phyloP scores from a whole-genome alignment of 257 asterid species.

The Verbena officinalis region DNA sequence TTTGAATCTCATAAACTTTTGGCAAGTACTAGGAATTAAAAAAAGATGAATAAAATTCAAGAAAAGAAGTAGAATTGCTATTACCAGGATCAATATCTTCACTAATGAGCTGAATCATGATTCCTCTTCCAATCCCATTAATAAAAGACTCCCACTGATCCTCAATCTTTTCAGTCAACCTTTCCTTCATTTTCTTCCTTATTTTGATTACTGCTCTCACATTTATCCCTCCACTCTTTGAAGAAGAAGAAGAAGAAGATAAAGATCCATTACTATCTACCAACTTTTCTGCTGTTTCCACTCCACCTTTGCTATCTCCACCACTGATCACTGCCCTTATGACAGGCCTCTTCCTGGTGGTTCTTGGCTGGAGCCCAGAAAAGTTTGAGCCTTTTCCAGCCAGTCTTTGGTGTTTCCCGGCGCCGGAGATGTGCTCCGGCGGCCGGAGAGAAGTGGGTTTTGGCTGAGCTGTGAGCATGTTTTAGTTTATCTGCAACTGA shows the following conservation, averaged over 20 bases:
- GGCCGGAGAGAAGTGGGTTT: constrained; percentile 50
- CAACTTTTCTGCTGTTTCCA: constrained; percentile 45
- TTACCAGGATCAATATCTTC: constrained; percentile 81
- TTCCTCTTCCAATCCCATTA: constrained; percentile 88
- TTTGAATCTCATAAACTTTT: background rate
- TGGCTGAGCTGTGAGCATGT: constrained; percentile 67
- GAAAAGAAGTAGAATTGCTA: background rate
- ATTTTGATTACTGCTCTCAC: constrained; percentile 77
- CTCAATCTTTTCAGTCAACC: constrained; percentile 63
- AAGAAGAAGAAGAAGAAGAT: constrained; percentile 41
- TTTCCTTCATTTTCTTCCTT: constrained; percentile 87
- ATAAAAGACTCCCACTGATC: constrained; percentile 75
- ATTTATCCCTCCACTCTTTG: constrained; percentile 40
- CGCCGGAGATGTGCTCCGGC: constrained; percentile 35
- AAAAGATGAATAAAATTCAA: too few relatives aligned
- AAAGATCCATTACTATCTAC: constrained; percentile 38
- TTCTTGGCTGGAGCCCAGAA: constrained; percentile 32
- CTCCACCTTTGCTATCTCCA: constrained; percentile 63
- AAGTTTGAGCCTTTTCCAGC: constrained; percentile 25
- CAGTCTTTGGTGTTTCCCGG: constrained; percentile 26
- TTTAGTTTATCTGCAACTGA: background rate
- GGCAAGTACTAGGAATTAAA: background rate
- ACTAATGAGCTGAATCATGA: constrained; percentile 75
- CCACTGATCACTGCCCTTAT: constrained; percentile 71
- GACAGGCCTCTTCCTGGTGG: background rate